Base-by-base conservation (phyloP, 2,329 filamentous ascomycete species). In the Leptographium flavum region DNA sequence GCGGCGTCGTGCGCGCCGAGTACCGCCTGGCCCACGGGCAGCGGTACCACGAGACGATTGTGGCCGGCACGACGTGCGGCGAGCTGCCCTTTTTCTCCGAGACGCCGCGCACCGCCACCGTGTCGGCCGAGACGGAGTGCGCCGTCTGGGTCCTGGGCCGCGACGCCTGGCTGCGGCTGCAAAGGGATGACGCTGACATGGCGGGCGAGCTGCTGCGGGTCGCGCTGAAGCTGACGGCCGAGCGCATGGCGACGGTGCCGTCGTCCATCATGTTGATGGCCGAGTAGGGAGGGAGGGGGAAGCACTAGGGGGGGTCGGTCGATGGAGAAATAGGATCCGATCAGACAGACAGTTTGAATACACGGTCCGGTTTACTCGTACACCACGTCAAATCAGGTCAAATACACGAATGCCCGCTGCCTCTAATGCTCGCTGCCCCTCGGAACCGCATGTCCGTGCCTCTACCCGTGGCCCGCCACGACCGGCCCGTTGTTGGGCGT, bases 11-110 rank as follows among this genome's bases (percentile, higher is more conserved):
- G 28, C 78, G 88, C 15, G 87, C 84, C 3, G 88, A 95, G 55
- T 96, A 98, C 59, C 76, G 90, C 50, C 72, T 94, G 28, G 87
- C 92, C 1, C 92, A 96, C 58, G 92, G 92, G 1, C 50, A 50
- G 42, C 76, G 74, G 54, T 83, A 93, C 54, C 86, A 83, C 49
- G 92, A 98, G 62, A 85, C 86, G 56, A 95, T 96, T 45, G 82
- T 95, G 1, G 85, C 88, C 0, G 92, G 92, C 15, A 92, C 92
- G 2, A 95, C 92, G 0, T 96, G 90, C 55, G 92, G 92, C 31
- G 92, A 98, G 65, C 64, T 98, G 44, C 92, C 92, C 0, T 98
- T 98, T 66, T 98, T 98, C 64, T 87, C 82, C 3, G 85, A 93
- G 56, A 96, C 90, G 2, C 71, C 76, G 43, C 75, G 92, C 17